Conservation (phyloP, 768 basidiomycete species). For the Pulveroboletus sp. region DNA sequence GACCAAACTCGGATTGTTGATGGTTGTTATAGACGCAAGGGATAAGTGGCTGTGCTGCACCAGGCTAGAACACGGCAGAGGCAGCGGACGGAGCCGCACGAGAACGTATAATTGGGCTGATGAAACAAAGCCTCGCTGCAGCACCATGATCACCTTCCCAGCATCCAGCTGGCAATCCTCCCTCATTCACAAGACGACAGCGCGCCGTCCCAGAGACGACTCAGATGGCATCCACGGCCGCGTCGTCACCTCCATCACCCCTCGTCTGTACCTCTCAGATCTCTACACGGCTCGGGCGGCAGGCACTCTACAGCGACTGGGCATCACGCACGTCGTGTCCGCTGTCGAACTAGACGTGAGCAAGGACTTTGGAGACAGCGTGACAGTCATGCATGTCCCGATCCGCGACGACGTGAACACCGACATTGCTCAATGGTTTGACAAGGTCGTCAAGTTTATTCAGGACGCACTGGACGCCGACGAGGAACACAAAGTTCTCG, state of each 20-base stretch:
- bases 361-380: slow-evolving; percentile 21
- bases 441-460: slow-evolving; percentile 50
- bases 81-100: not conserved
- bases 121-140: slow-evolving; percentile 4
- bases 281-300: slow-evolving; percentile 49
- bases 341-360: slow-evolving; percentile 45
- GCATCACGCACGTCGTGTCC: slow-evolving; percentile 72
- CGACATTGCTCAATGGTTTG: slow-evolving; percentile 45
- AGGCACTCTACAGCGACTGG: slow-evolving; percentile 46
- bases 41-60: slow-evolving; percentile 14
- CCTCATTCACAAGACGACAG: slow-evolving; percentile 18
- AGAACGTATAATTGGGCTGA: slow-evolving; percentile 6
- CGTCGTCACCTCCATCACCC: slow-evolving; percentile 33
- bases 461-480: slow-evolving; percentile 41
- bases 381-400: slow-evolving; percentile 50
- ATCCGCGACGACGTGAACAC: slow-evolving; percentile 38
- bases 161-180: slow-evolving; percentile 27
- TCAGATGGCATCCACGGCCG: slow-evolving; percentile 15
- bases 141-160: slow-evolving; percentile 32
- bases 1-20: slow-evolving; percentile 11
- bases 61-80: not conserved
- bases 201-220: slow-evolving; percentile 8
- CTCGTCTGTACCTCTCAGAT: slow-evolving; percentile 61
- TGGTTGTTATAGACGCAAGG: not conserved
- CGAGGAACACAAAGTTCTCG: slow-evolving; percentile 44